phyloP scores from a whole-genome alignment of 495 filamentous ascomycete species.

The Penicillium argentinense region DNA sequence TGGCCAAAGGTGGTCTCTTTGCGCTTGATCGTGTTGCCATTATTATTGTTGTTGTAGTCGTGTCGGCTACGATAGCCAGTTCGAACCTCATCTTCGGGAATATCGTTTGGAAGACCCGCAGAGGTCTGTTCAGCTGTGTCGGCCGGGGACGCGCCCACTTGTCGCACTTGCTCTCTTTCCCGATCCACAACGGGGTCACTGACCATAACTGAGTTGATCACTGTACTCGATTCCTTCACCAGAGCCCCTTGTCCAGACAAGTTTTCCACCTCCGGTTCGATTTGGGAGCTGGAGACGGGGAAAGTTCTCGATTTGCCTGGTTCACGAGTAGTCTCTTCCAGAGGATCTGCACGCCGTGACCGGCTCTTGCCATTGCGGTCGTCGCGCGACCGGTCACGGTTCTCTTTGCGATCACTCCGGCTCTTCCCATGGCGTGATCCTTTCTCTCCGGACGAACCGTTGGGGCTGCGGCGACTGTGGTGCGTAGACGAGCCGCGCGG shows the following conservation, averaged over 20 bases:
- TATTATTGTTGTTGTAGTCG: conserved; percentile 60
- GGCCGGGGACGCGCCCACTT: conserved; percentile 59
- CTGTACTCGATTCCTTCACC: conserved; percentile 44
- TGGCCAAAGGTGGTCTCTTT: conserved; percentile 92
- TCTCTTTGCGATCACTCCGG: conserved; percentile 31
- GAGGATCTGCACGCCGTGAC: conserved; percentile 33
- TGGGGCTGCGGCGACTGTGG: conserved; percentile 38
- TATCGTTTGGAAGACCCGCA: conserved; percentile 45
- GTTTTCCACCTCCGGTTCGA: conserved; percentile 28
- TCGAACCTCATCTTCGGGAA: conserved; percentile 61
- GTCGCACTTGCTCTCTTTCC: conserved; percentile 71
- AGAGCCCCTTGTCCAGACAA: conserved; percentile 25
- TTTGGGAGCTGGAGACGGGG: conserved; percentile 11
- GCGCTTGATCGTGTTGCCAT: conserved; percentile 42
- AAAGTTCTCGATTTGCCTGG: conserved; percentile 15
- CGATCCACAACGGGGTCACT: conserved; percentile 79
- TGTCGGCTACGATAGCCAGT: conserved; percentile 70
- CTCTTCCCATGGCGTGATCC: conserved; percentile 38
- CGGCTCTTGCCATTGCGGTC: conserved; percentile 36
- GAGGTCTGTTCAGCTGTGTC: conserved; percentile 49
- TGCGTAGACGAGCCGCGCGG: conserved; percentile 46
- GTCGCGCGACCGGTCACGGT: conserved; percentile 30
- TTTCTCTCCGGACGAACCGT: conserved; percentile 29
- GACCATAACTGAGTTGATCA: conserved; percentile 75
- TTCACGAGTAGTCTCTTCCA: conserved; percentile 28